phyloP scores from a whole-genome alignment of 2,329 filamentous ascomycete species.

The Colletotrichum cordylinicola region DNA sequence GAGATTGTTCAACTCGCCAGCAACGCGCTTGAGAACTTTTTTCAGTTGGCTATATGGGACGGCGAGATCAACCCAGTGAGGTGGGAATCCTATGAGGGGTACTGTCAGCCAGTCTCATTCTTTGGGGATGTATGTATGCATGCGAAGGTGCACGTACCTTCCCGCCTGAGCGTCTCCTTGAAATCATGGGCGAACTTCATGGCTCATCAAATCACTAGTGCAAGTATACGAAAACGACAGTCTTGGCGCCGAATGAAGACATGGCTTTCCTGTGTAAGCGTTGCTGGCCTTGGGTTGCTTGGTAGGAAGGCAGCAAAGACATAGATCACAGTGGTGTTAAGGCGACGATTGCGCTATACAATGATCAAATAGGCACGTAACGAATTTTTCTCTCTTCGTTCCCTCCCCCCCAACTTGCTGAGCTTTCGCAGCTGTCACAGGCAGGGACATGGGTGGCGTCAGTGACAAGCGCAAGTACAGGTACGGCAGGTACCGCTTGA shows the following conservation, averaged over 20 bases:
- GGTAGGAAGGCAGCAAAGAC: background rate
- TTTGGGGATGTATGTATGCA: background rate
- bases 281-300: background rate
- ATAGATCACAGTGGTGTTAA: background rate
- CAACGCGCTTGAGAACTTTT: constrained; percentile 85
- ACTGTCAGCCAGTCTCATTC: background rate
- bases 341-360: constrained; percentile 4
- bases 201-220: constrained; percentile 8
- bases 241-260: background rate
- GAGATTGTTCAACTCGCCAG: constrained; percentile 71
- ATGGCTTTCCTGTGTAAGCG: background rate
- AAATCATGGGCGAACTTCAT: constrained; percentile 93
- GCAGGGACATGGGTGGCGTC: background rate
- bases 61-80: constrained; percentile 74
- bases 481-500: background rate
- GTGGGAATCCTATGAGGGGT: constrained; percentile 66
- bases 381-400: background rate
- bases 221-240: background rate
- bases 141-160: constrained; percentile 43
- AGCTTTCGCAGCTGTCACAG: background rate
- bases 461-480: background rate
- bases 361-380: background rate
- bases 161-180: constrained; percentile 69
- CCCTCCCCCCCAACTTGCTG: background rate
- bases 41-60: constrained; percentile 87